These are phyloP conservation scores for Sordariomycetes sp. DNA, from an alignment of 2,329 filamentous ascomycete species.

Conservation along the genomic window DNA sequence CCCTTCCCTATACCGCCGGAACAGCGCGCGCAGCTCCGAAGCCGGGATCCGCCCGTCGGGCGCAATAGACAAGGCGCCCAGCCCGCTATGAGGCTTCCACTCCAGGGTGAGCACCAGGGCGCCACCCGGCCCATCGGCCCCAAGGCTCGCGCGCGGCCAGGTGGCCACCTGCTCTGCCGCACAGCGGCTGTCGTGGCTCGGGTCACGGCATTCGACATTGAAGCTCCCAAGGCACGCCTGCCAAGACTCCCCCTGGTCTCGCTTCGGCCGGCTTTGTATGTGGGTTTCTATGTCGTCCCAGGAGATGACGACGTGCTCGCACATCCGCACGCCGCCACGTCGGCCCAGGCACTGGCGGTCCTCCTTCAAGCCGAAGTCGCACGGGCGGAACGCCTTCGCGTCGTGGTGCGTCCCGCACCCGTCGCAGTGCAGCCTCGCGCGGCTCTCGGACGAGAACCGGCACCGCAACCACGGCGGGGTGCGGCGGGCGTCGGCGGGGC, in stretches of 20 bases:
- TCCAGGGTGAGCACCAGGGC: not conserved
- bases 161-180: not conserved
- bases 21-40: not conserved
- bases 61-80: not conserved
- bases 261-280: not conserved
- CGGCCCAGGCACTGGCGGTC: not conserved
- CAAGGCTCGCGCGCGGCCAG: not conserved
- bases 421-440: not conserved
- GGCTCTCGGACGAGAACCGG: not conserved
- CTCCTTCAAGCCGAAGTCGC: not conserved
- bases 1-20: not conserved
- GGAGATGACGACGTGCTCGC: not conserved
- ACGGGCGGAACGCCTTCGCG: not conserved
- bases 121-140: not conserved
- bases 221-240: not conserved
- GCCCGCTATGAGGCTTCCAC: not conserved
- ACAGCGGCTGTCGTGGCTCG: not conserved
- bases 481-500: not conserved
- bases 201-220: not conserved
- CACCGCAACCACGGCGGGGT: not conserved
- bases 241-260: not conserved
- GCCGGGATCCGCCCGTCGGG: not conserved
- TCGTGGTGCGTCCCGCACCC: not conserved
- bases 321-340: not conserved
- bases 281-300: not conserved